A percentile compares a stretch with the other conserved stretches of the same genome.
These are phyloP conservation scores for Platanthera zijinensis DNA, from an alignment of 106 monocot species.

Conservation along the genomic window DNA sequence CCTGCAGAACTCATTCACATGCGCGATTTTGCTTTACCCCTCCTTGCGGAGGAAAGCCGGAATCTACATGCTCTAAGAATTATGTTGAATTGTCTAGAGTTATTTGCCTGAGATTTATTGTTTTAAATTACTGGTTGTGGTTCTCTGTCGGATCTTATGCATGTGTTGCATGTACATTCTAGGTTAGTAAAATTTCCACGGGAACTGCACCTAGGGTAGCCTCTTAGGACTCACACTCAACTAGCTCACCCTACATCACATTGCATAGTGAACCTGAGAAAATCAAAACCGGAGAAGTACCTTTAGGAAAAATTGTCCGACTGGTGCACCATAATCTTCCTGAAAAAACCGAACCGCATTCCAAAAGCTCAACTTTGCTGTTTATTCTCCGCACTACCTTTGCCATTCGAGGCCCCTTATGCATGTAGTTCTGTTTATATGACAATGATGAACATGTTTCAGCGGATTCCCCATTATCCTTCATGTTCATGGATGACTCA, in stretches of 20 bases:
- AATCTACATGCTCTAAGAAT: no score
- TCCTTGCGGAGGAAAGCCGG: no score
- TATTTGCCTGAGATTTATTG: no score
- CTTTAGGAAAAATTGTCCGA: constrained; percentile 84
- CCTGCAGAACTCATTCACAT: no score
- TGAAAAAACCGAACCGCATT: constrained; percentile 54
- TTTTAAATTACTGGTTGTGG: no score
- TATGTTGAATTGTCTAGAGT: no score
- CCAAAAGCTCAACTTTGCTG: constrained; percentile 57
- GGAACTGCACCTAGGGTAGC: no score
- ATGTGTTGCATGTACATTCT: no score
- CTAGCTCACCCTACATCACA: not conserved
- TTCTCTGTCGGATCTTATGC: no score
- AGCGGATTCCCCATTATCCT: constrained; percentile 22
- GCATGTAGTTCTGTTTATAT: constrained; percentile 27
- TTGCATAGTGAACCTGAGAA: not conserved
- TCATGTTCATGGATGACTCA: not conserved
- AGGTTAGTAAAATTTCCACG: no score
- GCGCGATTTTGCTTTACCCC: no score
- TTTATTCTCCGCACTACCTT: constrained; percentile 58
- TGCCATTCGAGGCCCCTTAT: constrained; percentile 63
- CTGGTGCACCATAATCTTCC: constrained; percentile 65
- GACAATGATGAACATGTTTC: constrained; percentile 14
- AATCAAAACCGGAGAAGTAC: constrained; percentile 14
- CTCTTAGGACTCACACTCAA: no score